Evolutionary conservation across 306 rosid genomes (phyloP), one percentile per base, ranked within the genome.

Genomic region (Vachellia pachyceras): DNA sequence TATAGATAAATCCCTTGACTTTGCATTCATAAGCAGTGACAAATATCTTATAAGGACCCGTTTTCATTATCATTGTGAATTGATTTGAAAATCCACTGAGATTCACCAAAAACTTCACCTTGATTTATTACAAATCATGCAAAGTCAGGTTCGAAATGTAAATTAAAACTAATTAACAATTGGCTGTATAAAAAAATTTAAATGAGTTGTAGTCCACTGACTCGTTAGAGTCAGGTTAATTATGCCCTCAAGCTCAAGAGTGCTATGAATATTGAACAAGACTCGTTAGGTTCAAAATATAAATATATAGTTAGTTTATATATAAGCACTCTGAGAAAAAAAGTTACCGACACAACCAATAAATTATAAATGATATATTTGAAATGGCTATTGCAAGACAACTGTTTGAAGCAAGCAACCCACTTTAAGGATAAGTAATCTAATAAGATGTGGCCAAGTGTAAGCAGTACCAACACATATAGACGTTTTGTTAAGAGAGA

Each of bases 381-480:
- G 37, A 60, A 57, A 8, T 60, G 37, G 36, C 66, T 60, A 60
- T 23, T 25, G 37, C 66, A 60, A 60, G 66, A 60, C 66, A 60
- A 60, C 37, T 23, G 66, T 60, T 60, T 23, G 36, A 55, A n/a
- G 13, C 36, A 22, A 54, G 15, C 17, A 3, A 57, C 64, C 12
- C 33, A 1, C 14, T 58, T 20, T 58, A 3, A 60, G 36, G 66
- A 60, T 60, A 23, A 60, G 66, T 11, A 60, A 60, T 11, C 36
- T 3, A 23, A 23, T 58, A 23, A 60, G 17, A 60, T 60, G 15
- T 60, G 6, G 36, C 66, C 66, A 60, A 11, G 37, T 23, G 66
- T 60, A 17, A 60, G 15, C 35, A 10, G 66, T 17, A 23, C 37
- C 37, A 10, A 29, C 66, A 23, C 37, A 23, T 60, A 23, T 23